Percentiles rank a stretch among this genome's conserved stretches.
These are phyloP conservation scores for Plasmodium reichenowi DNA, from an alignment of 169 alveolate genomes.

Conservation along the genomic window DNA sequence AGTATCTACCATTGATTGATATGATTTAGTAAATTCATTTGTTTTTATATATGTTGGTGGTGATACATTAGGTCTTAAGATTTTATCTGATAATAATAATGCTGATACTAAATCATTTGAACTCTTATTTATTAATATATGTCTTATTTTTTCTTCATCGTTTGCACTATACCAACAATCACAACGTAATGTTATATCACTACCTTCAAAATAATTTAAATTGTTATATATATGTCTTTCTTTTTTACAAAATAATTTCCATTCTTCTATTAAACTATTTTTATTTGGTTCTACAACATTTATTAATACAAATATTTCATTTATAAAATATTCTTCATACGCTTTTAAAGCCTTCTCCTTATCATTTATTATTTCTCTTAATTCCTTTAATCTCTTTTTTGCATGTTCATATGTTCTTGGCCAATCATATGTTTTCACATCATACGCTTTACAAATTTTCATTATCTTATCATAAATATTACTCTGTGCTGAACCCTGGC, in stretches of 20 bases:
- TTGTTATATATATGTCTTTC: constrained; percentile 94
- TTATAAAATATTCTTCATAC: constrained; percentile 89
- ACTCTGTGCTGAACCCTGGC: constrained; percentile 91
- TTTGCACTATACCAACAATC: constrained; percentile 96
- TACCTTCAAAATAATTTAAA: constrained; percentile 94
- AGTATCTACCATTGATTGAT: constrained; percentile 97
- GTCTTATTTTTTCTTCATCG: constrained; percentile 92
- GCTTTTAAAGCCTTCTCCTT: constrained; percentile 92
- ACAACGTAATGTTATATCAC: constrained; percentile 94
- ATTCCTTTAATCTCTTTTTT: constrained; percentile 81
- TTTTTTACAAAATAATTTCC: constrained; percentile 94
- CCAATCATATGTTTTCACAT: constrained; percentile 91
- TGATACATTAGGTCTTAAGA: constrained; percentile 80
- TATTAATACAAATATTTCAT: constrained; percentile 89
- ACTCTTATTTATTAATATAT: constrained; percentile 85
- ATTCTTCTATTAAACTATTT: constrained; percentile 94
- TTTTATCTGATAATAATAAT: constrained; percentile 85
- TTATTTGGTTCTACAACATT: constrained; percentile 89
- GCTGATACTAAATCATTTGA: constrained; percentile 88
- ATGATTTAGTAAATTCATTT: constrained; percentile 93
- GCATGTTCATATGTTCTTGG: constrained; percentile 84
- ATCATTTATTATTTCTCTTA: constrained; percentile 88
- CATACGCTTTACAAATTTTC: constrained; percentile 94
- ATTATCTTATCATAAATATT: constrained; percentile 91
- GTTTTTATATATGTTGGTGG: constrained; percentile 97